Conservation (phyloP, 2,329 filamentous ascomycete species). For the Clonostachys rosea region DNA sequence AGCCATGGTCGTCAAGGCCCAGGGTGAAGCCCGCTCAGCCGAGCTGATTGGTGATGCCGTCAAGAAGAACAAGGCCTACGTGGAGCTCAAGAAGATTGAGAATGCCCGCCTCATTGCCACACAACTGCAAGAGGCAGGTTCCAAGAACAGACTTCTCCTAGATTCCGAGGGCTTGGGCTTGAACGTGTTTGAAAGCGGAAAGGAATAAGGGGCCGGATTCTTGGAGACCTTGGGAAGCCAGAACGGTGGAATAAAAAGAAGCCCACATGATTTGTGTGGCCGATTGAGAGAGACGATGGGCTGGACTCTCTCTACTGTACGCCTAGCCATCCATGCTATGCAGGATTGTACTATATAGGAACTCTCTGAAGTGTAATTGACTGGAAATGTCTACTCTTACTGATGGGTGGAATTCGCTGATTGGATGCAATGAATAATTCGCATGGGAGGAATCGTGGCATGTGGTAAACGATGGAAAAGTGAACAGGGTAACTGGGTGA, state of each 20-base stretch:
- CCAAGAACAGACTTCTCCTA: conserved; percentile 90
- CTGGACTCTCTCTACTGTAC: conserved; percentile 22
- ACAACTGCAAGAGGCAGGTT: conserved; percentile 78
- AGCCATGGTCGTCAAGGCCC: conserved; percentile 94
- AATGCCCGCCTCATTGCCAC: conserved; percentile 87
- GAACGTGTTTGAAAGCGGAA: conserved; percentile 65
- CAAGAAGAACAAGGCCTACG: conserved; percentile 98
- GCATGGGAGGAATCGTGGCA: no score
- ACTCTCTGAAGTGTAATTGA: no score
- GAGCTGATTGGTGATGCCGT: conserved; percentile 98
- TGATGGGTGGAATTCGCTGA: no score
- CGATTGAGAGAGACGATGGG: no score
- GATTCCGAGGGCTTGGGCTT: conserved; percentile 87
- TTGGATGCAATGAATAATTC: no score
- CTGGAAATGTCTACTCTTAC: no score
- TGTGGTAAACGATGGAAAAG: no score
- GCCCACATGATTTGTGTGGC: no score
- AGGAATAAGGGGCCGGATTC: conserved; percentile 14
- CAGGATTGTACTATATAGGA: no score
- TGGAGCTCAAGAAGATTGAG: conserved; percentile 97
- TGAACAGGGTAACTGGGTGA: no score
- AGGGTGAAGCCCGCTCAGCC: conserved; percentile 97
- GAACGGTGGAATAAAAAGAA: no score
- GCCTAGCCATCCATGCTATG: conserved; percentile 12
- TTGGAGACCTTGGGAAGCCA: no score